Evolutionary conservation across 108 stramenopile genomes (phyloP).

Genomic region (Hondaea fermentalgiana): DNA sequence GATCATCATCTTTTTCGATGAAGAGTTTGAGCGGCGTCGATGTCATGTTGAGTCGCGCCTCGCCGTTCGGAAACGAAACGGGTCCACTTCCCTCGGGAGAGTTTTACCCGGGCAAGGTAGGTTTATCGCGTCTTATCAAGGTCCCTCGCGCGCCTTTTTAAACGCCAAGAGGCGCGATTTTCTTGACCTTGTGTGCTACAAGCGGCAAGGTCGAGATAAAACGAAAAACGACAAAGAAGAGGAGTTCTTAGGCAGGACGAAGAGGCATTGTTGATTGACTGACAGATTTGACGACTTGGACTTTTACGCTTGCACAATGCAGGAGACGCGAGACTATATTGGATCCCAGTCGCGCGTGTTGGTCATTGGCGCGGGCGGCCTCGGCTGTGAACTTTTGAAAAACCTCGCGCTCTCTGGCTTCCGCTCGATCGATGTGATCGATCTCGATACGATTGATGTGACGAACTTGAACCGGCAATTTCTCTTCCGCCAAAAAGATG

Average conservation of each 20-base stretch:
- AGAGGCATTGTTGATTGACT: too few species aligned
- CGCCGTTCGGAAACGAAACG: slow-evolving; percentile 43
- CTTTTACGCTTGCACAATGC: neutral
- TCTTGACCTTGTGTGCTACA: neutral
- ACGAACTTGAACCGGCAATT: slow-evolving; percentile 96
- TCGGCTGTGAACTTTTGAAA: slow-evolving; percentile 91
- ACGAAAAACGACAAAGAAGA: too few species aligned
- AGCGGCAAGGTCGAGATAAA: too few species aligned
- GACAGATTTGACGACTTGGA: neutral
- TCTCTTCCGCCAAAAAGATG: slow-evolving; percentile 62
- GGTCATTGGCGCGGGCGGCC: slow-evolving; percentile 95
- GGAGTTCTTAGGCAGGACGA: too few species aligned
- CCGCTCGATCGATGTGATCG: slow-evolving; percentile 78
- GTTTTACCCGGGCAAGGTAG: slow-evolving; percentile 38
- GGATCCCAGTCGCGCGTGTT: slow-evolving; percentile 43
- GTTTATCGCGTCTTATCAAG: neutral
- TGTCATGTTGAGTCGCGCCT: slow-evolving; percentile 27
- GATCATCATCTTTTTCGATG: neutral
- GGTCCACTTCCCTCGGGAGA: slow-evolving; percentile 41
- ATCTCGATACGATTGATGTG: slow-evolving; percentile 97
- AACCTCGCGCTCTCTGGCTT: slow-evolving; percentile 86
- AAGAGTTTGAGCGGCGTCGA: neutral
- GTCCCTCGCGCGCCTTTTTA: neutral
- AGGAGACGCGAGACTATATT: neutral
- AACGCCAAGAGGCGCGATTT: neutral